Percentiles rank a stretch among this genome's conserved stretches.
phyloP scores from a whole-genome alignment of 306 rosid species.

The Prunus persica region DNA sequence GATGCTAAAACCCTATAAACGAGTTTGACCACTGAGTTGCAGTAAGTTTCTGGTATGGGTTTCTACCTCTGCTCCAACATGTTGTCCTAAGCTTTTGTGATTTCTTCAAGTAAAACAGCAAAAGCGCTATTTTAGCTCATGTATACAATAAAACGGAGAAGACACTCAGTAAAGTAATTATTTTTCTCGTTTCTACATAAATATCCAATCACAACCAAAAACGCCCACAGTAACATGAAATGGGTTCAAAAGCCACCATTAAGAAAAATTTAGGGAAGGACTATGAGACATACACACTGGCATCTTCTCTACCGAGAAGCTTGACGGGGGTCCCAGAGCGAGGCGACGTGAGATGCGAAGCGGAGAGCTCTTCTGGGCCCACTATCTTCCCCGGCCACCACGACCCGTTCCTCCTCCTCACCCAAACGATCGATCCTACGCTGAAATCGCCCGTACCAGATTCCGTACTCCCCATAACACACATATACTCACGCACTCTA shows the following conservation, averaged over 20 bases:
- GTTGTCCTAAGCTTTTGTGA: not conserved
- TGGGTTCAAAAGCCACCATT: not conserved
- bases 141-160: not conserved
- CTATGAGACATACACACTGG: slow-evolving; percentile 51
- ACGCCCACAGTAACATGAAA: not conserved
- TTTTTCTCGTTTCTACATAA: not conserved
- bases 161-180: not conserved
- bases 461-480: slow-evolving; percentile 46
- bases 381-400: slow-evolving; percentile 72
- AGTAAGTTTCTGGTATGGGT: not conserved
- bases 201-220: not conserved
- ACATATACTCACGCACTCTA: not conserved
- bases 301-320: slow-evolving; percentile 68
- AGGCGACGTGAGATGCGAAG: slow-evolving; percentile 61
- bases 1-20: not conserved
- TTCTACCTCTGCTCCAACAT: not conserved
- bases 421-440: slow-evolving; percentile 67
- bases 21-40: not conserved
- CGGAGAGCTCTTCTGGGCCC: slow-evolving; percentile 54
- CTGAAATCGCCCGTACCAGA: slow-evolving; percentile 43
- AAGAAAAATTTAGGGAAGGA: not conserved
- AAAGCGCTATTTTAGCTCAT: not conserved
- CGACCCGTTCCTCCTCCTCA: slow-evolving; percentile 60
- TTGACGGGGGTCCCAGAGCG: slow-evolving; percentile 68
- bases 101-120: not conserved